A percentile compares a stretch with the other conserved stretches of the same genome.
phyloP scores from a whole-genome alignment of 106 monocot species.

The Alisma plantagoaquatica region DNA sequence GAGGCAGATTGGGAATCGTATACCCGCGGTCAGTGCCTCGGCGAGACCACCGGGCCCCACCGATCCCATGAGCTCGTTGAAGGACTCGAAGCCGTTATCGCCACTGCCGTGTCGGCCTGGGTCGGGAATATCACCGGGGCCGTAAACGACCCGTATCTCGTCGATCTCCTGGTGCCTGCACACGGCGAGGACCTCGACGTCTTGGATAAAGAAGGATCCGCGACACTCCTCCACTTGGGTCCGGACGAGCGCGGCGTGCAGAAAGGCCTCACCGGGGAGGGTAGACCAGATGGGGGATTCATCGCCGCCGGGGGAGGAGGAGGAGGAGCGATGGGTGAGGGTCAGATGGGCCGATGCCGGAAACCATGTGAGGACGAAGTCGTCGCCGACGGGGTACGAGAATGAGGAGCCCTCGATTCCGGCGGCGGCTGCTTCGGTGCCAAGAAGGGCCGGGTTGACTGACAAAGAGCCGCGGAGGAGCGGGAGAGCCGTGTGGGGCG shows the following conservation, averaged over 20 bases:
- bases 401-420: too few relatives aligned
- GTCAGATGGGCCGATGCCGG: conserved; percentile 16
- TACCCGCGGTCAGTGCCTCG: too few relatives aligned
- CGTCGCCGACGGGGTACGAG: conserved; percentile 33
- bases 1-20: conserved; percentile 33
- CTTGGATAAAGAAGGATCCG: conserved; percentile 55
- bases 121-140: too few relatives aligned
- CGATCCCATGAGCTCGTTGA: too few relatives aligned
- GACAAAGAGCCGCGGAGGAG: conserved; percentile 35
- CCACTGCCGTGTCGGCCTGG: too few relatives aligned
- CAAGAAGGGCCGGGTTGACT: conserved; percentile 16
- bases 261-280: conserved; percentile 54
- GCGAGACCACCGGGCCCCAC: too few relatives aligned
- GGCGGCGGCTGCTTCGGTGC: too few relatives aligned
- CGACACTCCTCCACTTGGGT: conserved; percentile 67
- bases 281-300: conserved; percentile 40
- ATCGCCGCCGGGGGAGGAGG: conserved; percentile 19
- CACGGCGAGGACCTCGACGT: conserved; percentile 30
- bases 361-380: conserved; percentile 36
- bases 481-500: conserved; percentile 35
- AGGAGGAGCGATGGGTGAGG: conserved; percentile 38
- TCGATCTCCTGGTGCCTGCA: conserved; percentile 43
- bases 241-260: conserved; percentile 39
- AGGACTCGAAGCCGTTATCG: too few relatives aligned
- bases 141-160: conserved; percentile 22